Conservation (phyloP, 495 filamentous ascomycete species). For the Penicillium pulvis region DNA sequence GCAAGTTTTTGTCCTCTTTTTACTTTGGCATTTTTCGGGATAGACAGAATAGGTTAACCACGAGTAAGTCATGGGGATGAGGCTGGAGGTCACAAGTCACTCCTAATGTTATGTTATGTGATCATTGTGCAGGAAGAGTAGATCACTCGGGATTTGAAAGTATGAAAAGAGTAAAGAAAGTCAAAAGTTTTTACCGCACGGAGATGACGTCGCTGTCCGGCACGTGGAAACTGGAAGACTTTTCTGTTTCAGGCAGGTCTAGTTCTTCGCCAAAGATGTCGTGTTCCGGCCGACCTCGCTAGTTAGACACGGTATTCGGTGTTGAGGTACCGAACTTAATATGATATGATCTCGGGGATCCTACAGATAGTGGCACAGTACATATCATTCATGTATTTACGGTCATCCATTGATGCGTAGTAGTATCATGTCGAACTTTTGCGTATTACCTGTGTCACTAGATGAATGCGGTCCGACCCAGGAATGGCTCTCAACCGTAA, state of each 20-base stretch:
- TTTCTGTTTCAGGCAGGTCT: constrained; percentile 4
- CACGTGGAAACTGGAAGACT: constrained; percentile 10
- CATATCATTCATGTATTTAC: background rate
- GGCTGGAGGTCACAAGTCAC: background rate
- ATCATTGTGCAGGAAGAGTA: background rate
- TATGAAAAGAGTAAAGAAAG: background rate
- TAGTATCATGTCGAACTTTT: background rate
- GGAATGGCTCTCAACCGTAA: background rate
- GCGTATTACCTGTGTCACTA: background rate
- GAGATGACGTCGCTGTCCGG: constrained; percentile 15
- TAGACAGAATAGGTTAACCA: too few relatives aligned
- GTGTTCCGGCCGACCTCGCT: background rate
- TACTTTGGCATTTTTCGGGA: too few relatives aligned
- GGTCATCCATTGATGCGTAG: background rate
- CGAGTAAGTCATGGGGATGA: background rate
- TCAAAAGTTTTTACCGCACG: background rate
- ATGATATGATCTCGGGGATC: background rate
- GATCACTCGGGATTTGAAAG: background rate
- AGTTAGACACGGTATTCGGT: background rate
- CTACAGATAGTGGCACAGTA: too few relatives aligned
- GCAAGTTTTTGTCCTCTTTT: background rate
- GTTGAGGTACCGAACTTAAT: background rate
- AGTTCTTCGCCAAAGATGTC: background rate
- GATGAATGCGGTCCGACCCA: background rate
- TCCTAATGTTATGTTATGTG: background rate